Evolutionary conservation across 2,329 filamentous ascomycete species (phyloP).

Genomic region (Cryphonectria naterciae): DNA sequence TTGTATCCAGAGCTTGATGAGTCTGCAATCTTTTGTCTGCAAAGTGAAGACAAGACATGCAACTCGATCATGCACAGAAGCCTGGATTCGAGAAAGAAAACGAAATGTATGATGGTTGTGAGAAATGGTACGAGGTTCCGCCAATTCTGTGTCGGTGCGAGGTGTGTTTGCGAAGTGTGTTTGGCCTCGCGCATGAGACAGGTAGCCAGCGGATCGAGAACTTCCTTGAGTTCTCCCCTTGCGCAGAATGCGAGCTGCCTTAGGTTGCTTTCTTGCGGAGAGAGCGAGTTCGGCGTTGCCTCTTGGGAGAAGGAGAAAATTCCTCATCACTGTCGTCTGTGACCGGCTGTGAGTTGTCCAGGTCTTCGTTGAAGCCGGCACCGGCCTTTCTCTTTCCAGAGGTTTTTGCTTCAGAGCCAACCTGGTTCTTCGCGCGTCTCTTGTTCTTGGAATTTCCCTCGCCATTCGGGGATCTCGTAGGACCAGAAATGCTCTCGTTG

Average conservation of each 20-base stretch:
- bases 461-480: background rate
- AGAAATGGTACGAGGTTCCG: background rate
- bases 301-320: background rate
- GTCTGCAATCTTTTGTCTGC: background rate
- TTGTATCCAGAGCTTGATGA: background rate
- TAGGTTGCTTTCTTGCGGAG: background rate
- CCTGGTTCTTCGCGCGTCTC: background rate
- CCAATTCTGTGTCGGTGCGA: background rate
- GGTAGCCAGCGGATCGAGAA: background rate
- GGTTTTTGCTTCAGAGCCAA: background rate
- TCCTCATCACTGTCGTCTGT: background rate
- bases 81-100: background rate
- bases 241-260: background rate
- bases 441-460: background rate
- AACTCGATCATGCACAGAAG: background rate
- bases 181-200: background rate
- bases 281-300: background rate
- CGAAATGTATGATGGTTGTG: background rate
- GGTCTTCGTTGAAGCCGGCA: background rate
- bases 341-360: background rate
- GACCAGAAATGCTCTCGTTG: background rate
- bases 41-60: background rate
- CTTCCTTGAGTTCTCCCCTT: background rate
- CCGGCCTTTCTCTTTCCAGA: background rate
- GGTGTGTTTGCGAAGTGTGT: background rate